phyloP scores from a whole-genome alignment of 345 rosid genomes.

The rapeseed (Brassica napus) region Da-Ae NC_063442.1:43232501-43233000 shows the following conservation, averaged over 20 bases:
- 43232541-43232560: slow-evolving; percentile 6
- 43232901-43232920: not conserved
- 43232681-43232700: not conserved
- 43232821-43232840: not conserved
- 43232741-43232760: not conserved
- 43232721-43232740: not conserved
- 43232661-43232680: not conserved
- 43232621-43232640: not conserved
- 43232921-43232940: not conserved
- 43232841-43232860: no score
- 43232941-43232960: slow-evolving; percentile 35
- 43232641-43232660: slow-evolving; percentile 10
- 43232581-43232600: not conserved
- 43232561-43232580: not conserved
- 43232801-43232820: not conserved
- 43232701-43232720: not conserved
- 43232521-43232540: not conserved
- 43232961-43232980: slow-evolving; percentile 48
- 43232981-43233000: slow-evolving; percentile 24
- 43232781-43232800: not conserved
- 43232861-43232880: not conserved
- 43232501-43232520: no score
- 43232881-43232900: not conserved
- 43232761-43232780: not conserved
- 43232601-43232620: not conserved